Percentiles rank a stretch among this genome's conserved stretches.
Conservation (phyloP, 2,329 filamentous ascomycete genomes). For the Ascochyta rabiei region DNA sequence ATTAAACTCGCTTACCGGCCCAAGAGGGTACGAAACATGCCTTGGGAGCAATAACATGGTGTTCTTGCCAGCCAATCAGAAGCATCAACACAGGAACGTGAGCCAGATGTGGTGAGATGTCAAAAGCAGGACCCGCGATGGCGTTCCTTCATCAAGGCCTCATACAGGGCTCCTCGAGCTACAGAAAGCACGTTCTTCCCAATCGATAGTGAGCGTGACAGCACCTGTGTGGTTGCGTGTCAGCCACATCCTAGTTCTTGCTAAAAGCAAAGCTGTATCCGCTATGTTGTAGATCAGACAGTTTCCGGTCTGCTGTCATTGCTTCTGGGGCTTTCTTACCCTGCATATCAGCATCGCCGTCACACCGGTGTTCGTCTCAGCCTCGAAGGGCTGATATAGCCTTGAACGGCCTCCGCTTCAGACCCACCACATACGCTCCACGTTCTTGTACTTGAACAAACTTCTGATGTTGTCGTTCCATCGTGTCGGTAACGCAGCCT, state of each 20-base stretch:
- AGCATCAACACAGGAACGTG: conserved; percentile 22
- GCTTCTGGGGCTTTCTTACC: conserved; percentile 4
- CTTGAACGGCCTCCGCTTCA: neutral
- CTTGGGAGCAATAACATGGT: conserved; percentile 7
- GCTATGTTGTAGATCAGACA: neutral
- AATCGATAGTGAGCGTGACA: conserved; percentile 22
- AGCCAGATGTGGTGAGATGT: conserved; percentile 23
- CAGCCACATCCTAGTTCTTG: conserved; percentile 1
- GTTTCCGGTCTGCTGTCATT: neutral
- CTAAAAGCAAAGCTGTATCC: neutral
- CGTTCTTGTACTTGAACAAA: conserved; percentile 3
- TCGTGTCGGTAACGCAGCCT: conserved; percentile 39
- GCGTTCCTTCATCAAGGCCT: conserved; percentile 19
- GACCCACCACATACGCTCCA: neutral
- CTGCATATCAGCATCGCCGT: neutral
- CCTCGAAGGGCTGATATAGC: conserved; percentile 8
- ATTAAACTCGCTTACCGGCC: conserved; percentile 5
- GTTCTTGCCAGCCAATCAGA: conserved; percentile 22
- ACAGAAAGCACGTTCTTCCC: conserved; percentile 9
- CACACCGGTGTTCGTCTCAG: conserved; percentile 1
- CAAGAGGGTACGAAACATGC: conserved; percentile 18
- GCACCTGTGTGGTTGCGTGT: conserved; percentile 5
- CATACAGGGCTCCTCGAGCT: conserved; percentile 9
- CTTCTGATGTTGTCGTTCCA: conserved; percentile 35
- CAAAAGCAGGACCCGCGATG: conserved; percentile 18